Conservation (phyloP, 2,329 filamentous ascomycete genomes). For the Talaromyces pinophilus region DNA sequence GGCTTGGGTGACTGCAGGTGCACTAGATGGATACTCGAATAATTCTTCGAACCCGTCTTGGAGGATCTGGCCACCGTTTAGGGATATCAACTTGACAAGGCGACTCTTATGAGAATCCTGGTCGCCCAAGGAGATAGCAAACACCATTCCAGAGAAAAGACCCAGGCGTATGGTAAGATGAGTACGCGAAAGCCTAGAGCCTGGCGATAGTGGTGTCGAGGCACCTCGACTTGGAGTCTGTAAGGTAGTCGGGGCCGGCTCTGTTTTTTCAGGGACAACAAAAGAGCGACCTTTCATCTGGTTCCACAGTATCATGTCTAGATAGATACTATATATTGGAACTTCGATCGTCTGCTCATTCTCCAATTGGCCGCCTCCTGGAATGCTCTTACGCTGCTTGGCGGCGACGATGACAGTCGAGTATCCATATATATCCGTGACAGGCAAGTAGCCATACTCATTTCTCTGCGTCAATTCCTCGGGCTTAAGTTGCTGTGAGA, state of each 20-base stretch:
- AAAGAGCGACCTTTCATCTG: constrained; percentile 46
- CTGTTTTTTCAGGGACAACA: constrained; percentile 30
- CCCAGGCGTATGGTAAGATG: constrained; percentile 36
- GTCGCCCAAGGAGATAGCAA: constrained; percentile 74
- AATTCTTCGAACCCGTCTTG: constrained; percentile 77
- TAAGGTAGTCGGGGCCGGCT: constrained; percentile 28
- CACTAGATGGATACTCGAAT: constrained; percentile 57
- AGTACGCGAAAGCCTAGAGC: constrained; percentile 51
- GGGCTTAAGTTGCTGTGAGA: constrained; percentile 38
- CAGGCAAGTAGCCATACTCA: constrained; percentile 29
- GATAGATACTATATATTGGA: constrained; percentile 48
- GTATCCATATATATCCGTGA: constrained; percentile 49
- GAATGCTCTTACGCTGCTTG: constrained; percentile 47
- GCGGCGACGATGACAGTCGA: constrained; percentile 43
- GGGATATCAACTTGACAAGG: constrained; percentile 64
- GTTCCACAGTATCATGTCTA: constrained; percentile 51
- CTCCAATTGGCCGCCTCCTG: constrained; percentile 33
- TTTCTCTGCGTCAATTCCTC: constrained; percentile 32
- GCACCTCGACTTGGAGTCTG: constrained; percentile 43
- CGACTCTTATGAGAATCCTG: constrained; percentile 58
- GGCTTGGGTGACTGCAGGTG: constrained; percentile 33
- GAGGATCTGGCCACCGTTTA: constrained; percentile 72
- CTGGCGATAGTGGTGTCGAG: constrained; percentile 50
- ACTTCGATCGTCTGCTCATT: constrained; percentile 41
- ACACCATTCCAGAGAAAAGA: constrained; percentile 79